Conservation (phyloP, 208 protist genomes). For the Trypanosoma rangeli region DNA sequence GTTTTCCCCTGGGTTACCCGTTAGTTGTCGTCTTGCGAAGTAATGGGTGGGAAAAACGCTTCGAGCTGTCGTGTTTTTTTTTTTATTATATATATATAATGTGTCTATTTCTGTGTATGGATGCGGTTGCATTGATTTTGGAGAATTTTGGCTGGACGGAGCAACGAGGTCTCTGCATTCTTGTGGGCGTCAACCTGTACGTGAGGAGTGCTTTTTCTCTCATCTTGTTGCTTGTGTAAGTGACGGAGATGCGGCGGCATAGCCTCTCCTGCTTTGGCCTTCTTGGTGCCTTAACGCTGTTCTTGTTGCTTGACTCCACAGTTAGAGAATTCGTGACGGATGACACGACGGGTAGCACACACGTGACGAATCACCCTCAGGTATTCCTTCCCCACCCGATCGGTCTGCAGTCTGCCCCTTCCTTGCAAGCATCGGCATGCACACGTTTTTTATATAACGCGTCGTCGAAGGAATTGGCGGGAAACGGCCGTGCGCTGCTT, state of each 20-base stretch:
- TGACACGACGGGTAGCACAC: neutral
- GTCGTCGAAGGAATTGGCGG: conserved; percentile 1
- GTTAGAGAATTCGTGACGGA: neutral
- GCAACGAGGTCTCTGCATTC: neutral
- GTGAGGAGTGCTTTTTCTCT: conserved; percentile 5
- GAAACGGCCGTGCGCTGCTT: conserved; percentile 20
- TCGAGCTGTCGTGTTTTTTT: too few species aligned
- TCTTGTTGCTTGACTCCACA: neutral
- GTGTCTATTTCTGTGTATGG: too few species aligned
- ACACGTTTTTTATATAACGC: conserved; percentile 6
- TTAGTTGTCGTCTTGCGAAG: too few species aligned
- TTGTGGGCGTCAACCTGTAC: neutral
- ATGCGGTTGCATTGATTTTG: too few species aligned
- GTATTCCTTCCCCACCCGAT: neutral
- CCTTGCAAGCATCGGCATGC: neutral
- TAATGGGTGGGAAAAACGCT: too few species aligned
- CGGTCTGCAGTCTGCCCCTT: neutral
- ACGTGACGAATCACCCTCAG: neutral
- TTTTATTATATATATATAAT: too few species aligned
- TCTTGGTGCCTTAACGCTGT: neutral
- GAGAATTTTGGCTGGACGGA: neutral
- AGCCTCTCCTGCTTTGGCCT: neutral
- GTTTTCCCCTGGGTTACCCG: too few species aligned
- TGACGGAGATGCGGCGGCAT: neutral
- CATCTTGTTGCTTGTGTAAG: conserved; percentile 19